phyloP scores from a whole-genome alignment of 768 basidiomycete genomes.

The Cubamyces sp. region DNA sequence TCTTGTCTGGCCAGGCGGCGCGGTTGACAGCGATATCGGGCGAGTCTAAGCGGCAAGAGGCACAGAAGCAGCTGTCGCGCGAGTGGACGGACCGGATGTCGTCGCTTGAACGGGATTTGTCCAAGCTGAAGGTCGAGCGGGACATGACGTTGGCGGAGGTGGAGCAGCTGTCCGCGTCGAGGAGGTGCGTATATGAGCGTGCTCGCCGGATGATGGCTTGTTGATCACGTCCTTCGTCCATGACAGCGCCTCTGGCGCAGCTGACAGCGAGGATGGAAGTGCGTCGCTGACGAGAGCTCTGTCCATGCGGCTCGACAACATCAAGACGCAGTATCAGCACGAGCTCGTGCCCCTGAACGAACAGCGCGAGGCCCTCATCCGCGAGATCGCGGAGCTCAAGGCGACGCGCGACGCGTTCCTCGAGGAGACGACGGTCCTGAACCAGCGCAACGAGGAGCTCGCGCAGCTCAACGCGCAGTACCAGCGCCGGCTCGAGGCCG shows the following conservation, averaged over 20 bases:
- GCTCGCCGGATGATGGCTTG: background rate
- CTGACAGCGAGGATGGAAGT: conserved; percentile 28
- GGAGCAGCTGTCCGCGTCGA: conserved; percentile 81
- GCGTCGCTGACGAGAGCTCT: conserved; percentile 60
- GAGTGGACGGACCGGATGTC: conserved; percentile 78
- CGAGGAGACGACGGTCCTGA: conserved; percentile 90
- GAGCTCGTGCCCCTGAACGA: conserved; percentile 85
- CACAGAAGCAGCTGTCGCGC: conserved; percentile 73
- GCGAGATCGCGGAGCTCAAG: conserved; percentile 87
- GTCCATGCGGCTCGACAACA: conserved; percentile 80
- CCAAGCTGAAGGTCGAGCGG: conserved; percentile 84
- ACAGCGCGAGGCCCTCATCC: conserved; percentile 74
- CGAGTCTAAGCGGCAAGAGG: conserved; percentile 76
- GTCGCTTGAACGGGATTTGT: conserved; percentile 82
- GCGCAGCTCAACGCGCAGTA: conserved; percentile 87
- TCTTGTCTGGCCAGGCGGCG: conserved; percentile 89
- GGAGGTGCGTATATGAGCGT: conserved; percentile 53
- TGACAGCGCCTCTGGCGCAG: conserved; percentile 26
- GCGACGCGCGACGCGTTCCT: conserved; percentile 84
- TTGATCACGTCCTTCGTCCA: background rate
- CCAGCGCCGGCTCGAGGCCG: conserved; percentile 70
- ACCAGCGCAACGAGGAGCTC: conserved; percentile 90
- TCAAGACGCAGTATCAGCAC: conserved; percentile 85
- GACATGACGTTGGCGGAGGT: conserved; percentile 94
- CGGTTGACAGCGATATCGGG: conserved; percentile 84